Evolutionary conservation across 2,329 filamentous ascomycete genomes (phyloP).

Genomic region (Alternaria novae-zelandiae): DNA sequence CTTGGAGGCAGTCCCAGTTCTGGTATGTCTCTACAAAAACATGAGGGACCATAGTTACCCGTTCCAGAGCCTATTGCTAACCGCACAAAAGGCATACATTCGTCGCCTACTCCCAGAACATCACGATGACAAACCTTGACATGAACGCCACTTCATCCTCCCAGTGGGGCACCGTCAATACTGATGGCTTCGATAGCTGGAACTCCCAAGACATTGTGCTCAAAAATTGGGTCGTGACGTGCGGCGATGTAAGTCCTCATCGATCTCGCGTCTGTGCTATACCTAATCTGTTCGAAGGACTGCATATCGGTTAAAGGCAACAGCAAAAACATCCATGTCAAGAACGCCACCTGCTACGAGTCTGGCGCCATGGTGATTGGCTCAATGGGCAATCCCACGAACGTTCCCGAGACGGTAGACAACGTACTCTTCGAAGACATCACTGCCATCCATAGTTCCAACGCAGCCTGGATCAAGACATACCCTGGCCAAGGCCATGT

Average conservation of each 20-base stretch:
- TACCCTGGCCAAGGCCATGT: slow-evolving; percentile 51
- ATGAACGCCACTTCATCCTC: slow-evolving; percentile 57
- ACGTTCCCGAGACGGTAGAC: slow-evolving; percentile 62
- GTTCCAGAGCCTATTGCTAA: background rate
- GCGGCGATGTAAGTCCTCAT: slow-evolving; percentile 37
- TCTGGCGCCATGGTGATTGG: slow-evolving; percentile 66
- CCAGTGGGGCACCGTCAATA: slow-evolving; percentile 57
- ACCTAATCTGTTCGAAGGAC: slow-evolving; percentile 56
- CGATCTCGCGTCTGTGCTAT: slow-evolving; percentile 26
- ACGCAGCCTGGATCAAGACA: slow-evolving; percentile 40
- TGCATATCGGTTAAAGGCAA: slow-evolving; percentile 69
- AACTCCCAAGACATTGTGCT: slow-evolving; percentile 57
- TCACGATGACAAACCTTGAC: slow-evolving; percentile 61
- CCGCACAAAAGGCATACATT: slow-evolving; percentile 47
- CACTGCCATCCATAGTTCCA: slow-evolving; percentile 31
- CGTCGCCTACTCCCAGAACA: slow-evolving; percentile 56
- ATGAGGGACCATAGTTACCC: background rate
- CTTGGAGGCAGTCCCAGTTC: slow-evolving; percentile 56
- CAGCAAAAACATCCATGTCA: slow-evolving; percentile 63
- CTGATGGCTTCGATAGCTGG: slow-evolving; percentile 60
- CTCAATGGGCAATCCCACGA: slow-evolving; percentile 64
- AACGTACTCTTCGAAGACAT: slow-evolving; percentile 53
- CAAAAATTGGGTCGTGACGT: slow-evolving; percentile 52
- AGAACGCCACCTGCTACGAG: slow-evolving; percentile 67
- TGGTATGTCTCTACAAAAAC: slow-evolving; percentile 41